These are phyloP conservation scores for Aspergillus quadricinctus DNA, from an alignment of 2,329 filamentous ascomycete species.

Conservation along the genomic window DNA sequence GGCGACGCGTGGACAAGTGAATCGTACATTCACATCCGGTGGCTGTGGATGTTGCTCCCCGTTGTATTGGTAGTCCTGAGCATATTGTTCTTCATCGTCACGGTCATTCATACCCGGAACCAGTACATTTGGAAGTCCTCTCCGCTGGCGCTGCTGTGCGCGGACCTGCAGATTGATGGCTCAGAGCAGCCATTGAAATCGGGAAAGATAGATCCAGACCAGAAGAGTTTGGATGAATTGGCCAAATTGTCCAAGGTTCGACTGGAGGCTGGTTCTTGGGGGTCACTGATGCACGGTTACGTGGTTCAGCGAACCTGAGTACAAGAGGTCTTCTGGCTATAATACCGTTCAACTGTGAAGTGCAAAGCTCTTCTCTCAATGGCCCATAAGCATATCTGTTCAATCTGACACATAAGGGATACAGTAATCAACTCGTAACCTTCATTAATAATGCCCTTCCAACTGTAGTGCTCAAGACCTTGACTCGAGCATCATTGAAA, in stretches of 20 bases:
- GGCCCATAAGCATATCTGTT: too few relatives aligned
- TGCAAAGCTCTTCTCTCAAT: too few relatives aligned
- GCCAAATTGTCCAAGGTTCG: not conserved
- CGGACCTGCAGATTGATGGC: conserved; percentile 7
- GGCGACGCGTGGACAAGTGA: conserved; percentile 17
- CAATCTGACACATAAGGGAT: too few relatives aligned
- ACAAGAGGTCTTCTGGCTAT: too few relatives aligned
- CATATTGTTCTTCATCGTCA: conserved; percentile 46
- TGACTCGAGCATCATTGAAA: too few relatives aligned
- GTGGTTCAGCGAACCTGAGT: not conserved
- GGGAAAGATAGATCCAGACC: not conserved
- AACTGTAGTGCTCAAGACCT: too few relatives aligned
- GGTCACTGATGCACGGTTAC: not conserved
- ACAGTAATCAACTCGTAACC: too few relatives aligned
- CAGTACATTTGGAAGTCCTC: conserved; percentile 26
- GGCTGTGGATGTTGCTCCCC: conserved; percentile 21
- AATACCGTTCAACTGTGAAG: too few relatives aligned
- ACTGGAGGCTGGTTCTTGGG: not conserved
- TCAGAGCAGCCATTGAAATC: not conserved
- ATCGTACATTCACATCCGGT: conserved; percentile 20
- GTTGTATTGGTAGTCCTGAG: conserved; percentile 41
- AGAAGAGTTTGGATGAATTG: not conserved
- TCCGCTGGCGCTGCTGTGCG: conserved; percentile 20
- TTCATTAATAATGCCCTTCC: too few relatives aligned
- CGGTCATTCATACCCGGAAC: conserved; percentile 18